Percentiles rank a stretch among this genome's conserved stretches.
phyloP scores from a whole-genome alignment of 108 stramenopile species.

The Skeletonema tropicum region DNA sequence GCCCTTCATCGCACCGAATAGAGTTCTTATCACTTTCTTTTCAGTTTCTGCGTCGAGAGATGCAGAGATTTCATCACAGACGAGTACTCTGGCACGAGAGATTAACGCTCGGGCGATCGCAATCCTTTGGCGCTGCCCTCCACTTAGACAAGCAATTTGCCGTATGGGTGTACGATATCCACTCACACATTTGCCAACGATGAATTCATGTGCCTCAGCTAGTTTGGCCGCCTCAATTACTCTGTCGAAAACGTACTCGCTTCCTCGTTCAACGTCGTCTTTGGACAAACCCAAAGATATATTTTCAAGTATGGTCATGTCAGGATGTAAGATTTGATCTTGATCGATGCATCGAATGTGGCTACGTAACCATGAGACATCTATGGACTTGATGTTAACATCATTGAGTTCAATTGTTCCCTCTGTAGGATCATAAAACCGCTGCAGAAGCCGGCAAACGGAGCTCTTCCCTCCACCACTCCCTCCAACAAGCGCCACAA shows the following conservation, averaged over 20 bases:
- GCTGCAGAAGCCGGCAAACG: conserved; percentile 70
- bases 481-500: conserved; percentile 78
- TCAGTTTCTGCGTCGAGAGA: conserved; percentile 28
- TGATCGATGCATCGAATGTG: conserved; percentile 83
- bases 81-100: conserved; percentile 8
- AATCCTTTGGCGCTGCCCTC: conserved; percentile 92
- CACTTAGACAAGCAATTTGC: conserved; percentile 50
- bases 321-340: conserved; percentile 88
- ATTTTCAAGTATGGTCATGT: conserved; percentile 79
- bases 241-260: conserved; percentile 54
- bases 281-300: conserved; percentile 67
- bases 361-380: conserved; percentile 66
- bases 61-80: conserved; percentile 29
- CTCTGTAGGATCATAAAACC: conserved; percentile 79
- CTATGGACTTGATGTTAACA: conserved; percentile 62
- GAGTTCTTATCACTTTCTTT: conserved; percentile 13
- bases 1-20: conserved; percentile 14
- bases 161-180: conserved; percentile 80
- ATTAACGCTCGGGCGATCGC: conserved; percentile 87
- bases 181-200: conserved; percentile 51
- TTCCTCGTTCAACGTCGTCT: conserved; percentile 40
- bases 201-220: conserved; percentile 87
- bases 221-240: conserved; percentile 60
- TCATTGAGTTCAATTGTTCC: conserved; percentile 79
- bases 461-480: conserved; percentile 84